phyloP scores from a whole-genome alignment of 257 asterid species.

The Solanum gracilifrons region DNA sequence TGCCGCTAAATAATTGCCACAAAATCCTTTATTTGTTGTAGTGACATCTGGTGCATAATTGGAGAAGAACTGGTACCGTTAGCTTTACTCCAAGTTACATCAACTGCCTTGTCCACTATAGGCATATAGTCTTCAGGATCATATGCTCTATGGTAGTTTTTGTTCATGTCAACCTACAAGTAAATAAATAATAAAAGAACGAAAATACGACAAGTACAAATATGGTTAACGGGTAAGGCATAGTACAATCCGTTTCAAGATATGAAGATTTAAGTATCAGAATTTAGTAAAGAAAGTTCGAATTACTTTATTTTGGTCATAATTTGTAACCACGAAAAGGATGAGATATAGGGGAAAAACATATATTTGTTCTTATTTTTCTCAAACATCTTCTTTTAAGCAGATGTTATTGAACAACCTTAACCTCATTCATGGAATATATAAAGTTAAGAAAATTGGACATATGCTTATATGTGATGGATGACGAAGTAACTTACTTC shows the following conservation, averaged over 20 bases:
- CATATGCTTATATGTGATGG: background rate
- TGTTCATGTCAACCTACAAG: background rate
- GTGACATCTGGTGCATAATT: background rate
- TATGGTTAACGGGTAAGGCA: background rate
- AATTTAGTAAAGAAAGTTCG: background rate
- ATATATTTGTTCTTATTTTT: background rate
- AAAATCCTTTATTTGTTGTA: background rate
- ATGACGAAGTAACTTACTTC: slow-evolving; percentile 35
- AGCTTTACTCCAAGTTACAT: slow-evolving; percentile 35
- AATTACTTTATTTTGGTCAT: background rate
- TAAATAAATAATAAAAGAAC: background rate
- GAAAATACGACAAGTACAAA: background rate
- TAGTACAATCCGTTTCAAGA: background rate
- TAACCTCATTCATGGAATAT: background rate
- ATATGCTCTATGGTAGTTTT: background rate
- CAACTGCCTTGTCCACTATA: slow-evolving; percentile 42
- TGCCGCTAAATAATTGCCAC: background rate
- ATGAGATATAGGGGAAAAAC: background rate
- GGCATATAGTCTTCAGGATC: background rate
- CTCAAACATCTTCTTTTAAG: background rate
- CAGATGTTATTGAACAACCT: background rate
- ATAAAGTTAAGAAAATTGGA: background rate
- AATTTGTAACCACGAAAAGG: background rate
- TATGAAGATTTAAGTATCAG: background rate
- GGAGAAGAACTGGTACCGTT: background rate